These are phyloP conservation scores for Teunomyces lycoperdinae DNA, from an alignment of 805 yeast genomes.

Conservation along the genomic window DNA sequence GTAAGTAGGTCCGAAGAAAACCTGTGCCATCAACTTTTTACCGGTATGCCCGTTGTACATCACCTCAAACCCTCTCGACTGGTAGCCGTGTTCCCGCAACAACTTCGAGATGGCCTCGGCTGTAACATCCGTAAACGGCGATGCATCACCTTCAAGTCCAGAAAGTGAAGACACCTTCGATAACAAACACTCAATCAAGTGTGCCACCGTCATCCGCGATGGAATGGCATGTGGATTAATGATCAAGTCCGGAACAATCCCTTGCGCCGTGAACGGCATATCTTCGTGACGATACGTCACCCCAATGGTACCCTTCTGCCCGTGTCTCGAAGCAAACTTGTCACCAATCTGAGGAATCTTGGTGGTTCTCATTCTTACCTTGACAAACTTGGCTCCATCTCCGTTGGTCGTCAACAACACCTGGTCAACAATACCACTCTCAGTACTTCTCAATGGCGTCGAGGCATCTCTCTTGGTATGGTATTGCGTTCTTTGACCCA, in stretches of 20 bases:
- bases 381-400: conserved; percentile 95
- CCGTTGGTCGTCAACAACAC: conserved; percentile 95
- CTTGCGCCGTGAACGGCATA: conserved; percentile 96
- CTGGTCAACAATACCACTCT: conserved; percentile 97
- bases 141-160: conserved; percentile 98
- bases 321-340: conserved; percentile 98
- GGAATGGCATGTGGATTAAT: conserved; percentile 99
- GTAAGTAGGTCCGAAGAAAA: conserved; percentile 99
- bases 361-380: conserved; percentile 98
- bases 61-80: conserved; percentile 97
- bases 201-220: conserved; percentile 99
- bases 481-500: conserved; percentile 97
- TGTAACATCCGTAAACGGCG: conserved; percentile 97
- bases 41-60: conserved; percentile 99
- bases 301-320: conserved; percentile 99
- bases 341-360: conserved; percentile 99
- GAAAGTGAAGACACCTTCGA: conserved; percentile 92
- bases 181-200: conserved; percentile 94
- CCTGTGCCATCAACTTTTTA: conserved; percentile 95
- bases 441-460: conserved; percentile 94
- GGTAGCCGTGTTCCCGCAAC: conserved; percentile 93
- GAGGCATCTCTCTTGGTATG: conserved; percentile 99
- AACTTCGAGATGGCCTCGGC: conserved; percentile 94
- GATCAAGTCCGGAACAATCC: conserved; percentile 94
- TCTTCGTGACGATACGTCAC: conserved; percentile 97